Percentiles rank a stretch among this genome's conserved stretches.
phyloP scores from a whole-genome alignment of 805 yeast species.

The Zygoascus tannicola region DNA sequence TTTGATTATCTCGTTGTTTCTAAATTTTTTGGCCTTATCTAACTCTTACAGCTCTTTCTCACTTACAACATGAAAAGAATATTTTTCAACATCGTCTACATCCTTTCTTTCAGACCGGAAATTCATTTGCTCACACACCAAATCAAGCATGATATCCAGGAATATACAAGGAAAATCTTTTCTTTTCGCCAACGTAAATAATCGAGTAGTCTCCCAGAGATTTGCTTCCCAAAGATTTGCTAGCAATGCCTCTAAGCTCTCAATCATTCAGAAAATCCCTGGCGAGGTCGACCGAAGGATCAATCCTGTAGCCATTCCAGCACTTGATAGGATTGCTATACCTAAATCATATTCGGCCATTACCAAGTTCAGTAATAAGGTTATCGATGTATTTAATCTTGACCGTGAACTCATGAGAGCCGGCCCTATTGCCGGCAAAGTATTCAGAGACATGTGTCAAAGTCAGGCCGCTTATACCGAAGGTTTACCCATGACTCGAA shows the following conservation, averaged over 20 bases:
- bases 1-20: no score
- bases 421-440: slow-evolving; percentile 89
- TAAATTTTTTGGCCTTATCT: no score
- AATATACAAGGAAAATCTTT: no score
- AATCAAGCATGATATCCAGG: no score
- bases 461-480: slow-evolving; percentile 46
- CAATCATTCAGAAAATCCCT: neutral
- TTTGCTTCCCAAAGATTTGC: no score
- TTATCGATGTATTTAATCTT: slow-evolving; percentile 43
- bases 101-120: no score
- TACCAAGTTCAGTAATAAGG: slow-evolving; percentile 5
- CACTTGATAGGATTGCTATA: neutral
- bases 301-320: neutral
- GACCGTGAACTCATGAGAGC: slow-evolving; percentile 92
- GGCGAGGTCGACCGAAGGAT: neutral
- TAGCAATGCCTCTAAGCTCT: neutral
- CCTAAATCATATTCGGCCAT: neutral
- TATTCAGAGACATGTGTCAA: slow-evolving; percentile 79
- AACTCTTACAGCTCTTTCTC: no score
- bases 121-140: no score
- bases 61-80: no score
- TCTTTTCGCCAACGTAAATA: no score
- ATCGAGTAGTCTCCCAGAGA: no score
- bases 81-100: no score
- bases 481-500: slow-evolving; percentile 39